Conservation (phyloP, 2,329 filamentous ascomycete species). For the Hypoxylon sp. region DNA sequence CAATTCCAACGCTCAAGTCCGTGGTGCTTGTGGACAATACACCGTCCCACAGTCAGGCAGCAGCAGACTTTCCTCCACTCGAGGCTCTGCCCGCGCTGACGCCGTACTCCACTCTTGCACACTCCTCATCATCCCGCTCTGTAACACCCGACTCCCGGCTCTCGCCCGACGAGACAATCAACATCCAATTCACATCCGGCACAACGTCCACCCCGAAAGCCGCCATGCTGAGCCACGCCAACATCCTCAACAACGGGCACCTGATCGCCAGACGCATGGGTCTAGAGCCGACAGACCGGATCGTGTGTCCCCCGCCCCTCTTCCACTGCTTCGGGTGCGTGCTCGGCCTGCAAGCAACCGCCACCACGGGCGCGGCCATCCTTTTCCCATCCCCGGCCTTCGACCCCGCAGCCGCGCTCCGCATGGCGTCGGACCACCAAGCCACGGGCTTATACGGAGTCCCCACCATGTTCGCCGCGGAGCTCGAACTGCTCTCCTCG, state of each 20-base stretch:
- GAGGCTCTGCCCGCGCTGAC: constrained; percentile 54
- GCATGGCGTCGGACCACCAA: constrained; percentile 60
- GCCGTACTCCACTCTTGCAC: constrained; percentile 54
- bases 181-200: constrained; percentile 98
- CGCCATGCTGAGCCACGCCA: constrained; percentile 83
- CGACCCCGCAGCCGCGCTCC: constrained; percentile 76
- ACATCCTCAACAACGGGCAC: constrained; percentile 91
- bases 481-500: constrained; percentile 77
- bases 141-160: constrained; percentile 58
- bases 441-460: constrained; percentile 83
- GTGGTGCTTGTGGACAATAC: constrained; percentile 86
- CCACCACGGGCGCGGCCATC: constrained; percentile 79
- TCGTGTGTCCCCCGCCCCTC: constrained; percentile 86
- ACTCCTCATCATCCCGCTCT: constrained; percentile 42
- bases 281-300: constrained; percentile 74
- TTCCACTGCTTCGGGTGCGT: constrained; percentile 93
- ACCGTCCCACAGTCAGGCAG: constrained; percentile 52
- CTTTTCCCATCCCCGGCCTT: constrained; percentile 90
- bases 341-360: constrained; percentile 95
- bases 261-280: constrained; percentile 88
- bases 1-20: constrained; percentile 73
- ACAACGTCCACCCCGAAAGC: constrained; percentile 92
- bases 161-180: constrained; percentile 75
- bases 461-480: constrained; percentile 91
- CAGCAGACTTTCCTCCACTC: constrained; percentile 56